phyloP scores from a whole-genome alignment of 805 yeast genomes.

The Saccharomycopsis sp. region DNA sequence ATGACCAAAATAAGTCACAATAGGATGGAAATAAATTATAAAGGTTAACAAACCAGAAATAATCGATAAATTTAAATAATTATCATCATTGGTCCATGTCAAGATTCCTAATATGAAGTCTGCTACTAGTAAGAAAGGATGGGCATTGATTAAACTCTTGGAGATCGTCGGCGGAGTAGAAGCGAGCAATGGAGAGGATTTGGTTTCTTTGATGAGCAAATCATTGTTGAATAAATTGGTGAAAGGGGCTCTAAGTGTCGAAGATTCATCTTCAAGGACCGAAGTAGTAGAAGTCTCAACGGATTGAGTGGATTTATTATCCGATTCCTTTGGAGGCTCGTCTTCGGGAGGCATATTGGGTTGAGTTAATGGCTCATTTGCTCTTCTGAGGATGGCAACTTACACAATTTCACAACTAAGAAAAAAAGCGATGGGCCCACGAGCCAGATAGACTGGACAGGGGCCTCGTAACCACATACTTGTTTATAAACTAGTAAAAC shows the following conservation, averaged over 20 bases:
- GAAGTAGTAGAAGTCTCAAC: too few species aligned
- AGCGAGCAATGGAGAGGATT: slow-evolving; percentile 72
- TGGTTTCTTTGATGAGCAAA: slow-evolving; percentile 19
- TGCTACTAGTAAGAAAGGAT: slow-evolving; percentile 71
- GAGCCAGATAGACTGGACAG: too few species aligned
- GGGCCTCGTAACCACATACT: too few species aligned
- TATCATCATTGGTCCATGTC: slow-evolving; percentile 88
- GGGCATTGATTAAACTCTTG: slow-evolving; percentile 68
- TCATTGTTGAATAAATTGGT: slow-evolving; percentile 14
- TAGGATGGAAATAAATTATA: slow-evolving; percentile 69
- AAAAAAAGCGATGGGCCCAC: too few species aligned
- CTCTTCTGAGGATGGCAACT: too few species aligned
- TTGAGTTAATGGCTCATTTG: too few species aligned
- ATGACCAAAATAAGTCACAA: slow-evolving; percentile 79
- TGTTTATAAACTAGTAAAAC: too few species aligned
- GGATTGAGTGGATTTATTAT: too few species aligned
- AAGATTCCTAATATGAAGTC: slow-evolving; percentile 60
- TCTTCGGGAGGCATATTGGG: too few species aligned
- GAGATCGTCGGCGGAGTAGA: slow-evolving; percentile 90
- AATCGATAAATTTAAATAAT: slow-evolving; percentile 60
- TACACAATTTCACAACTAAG: too few species aligned
- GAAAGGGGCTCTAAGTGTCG: slow-evolving; percentile 11
- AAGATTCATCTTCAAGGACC: slow-evolving; percentile 1
- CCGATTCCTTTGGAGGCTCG: too few species aligned
- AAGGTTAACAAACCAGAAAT: slow-evolving; percentile 43